Conservation (phyloP, 768 basidiomycete genomes). For the Boletus edulis region DNA sequence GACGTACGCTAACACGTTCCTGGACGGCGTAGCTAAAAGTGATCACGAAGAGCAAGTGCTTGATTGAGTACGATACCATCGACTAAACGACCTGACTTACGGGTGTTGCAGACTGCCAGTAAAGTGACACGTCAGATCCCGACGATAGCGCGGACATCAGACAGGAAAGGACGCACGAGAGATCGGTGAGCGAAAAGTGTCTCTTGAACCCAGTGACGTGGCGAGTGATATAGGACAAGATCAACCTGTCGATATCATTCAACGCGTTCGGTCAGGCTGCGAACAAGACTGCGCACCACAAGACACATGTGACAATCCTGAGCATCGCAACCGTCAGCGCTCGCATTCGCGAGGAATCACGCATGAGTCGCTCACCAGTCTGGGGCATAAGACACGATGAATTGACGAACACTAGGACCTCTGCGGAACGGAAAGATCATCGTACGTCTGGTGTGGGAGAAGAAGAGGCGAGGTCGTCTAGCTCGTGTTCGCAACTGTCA, state of each 20-base stretch:
- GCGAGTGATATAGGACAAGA: constrained; percentile 56
- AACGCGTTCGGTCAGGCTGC: background rate
- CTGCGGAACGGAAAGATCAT: constrained; percentile 15
- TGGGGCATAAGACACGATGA: constrained; percentile 56
- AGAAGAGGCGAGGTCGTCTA: background rate
- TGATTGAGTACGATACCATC: background rate
- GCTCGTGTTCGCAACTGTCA: background rate
- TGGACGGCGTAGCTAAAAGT: constrained; percentile 55
- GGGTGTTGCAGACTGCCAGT: constrained; percentile 33
- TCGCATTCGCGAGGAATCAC: no score
- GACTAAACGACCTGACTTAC: constrained; percentile 26
- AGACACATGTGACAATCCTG: constrained; percentile 62
- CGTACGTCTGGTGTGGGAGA: background rate
- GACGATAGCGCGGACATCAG: background rate
- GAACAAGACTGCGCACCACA: constrained; percentile 48
- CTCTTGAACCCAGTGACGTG: constrained; percentile 66
- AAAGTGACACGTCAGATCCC: constrained; percentile 11
- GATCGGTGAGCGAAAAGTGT: constrained; percentile 75
- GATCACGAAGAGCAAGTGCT: background rate
- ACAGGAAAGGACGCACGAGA: constrained; percentile 49
- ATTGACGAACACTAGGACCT: constrained; percentile 16
- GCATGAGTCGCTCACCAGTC: constrained; percentile 57
- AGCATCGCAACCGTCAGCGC: background rate
- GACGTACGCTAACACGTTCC: constrained; percentile 60
- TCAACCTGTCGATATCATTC: constrained; percentile 38